Base-by-base conservation (phyloP, 2,329 filamentous ascomycete genomes). In the Venturia carpophila region DNA sequence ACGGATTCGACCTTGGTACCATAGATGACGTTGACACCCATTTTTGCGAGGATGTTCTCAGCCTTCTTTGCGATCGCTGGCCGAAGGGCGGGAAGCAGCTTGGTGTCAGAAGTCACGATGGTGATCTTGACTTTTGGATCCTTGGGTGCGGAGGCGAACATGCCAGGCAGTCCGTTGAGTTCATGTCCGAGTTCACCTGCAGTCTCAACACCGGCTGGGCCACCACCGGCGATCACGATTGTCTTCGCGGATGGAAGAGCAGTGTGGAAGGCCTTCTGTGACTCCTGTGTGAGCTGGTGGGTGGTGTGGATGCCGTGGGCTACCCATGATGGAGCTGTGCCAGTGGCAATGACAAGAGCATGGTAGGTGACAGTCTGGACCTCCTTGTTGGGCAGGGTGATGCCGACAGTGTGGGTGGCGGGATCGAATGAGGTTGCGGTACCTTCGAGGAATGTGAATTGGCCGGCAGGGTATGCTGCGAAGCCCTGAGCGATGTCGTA, bases 261-360 rank as follows among this genome's bases (percentile, higher is more conserved):
- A 41, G 69, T 69, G 63, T 69, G 64, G 1, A 74, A 70, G 34
- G 71, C 70, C 17, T 68, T 71, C 61, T 73, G 69, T 34, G 76
- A 70, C 13, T 70, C 67, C 15, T 72, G 58, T 0, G 70, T 71
- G 2, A 67, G 67, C 55, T 69, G 68, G 10, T 68, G 68, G 60
- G 67, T 66, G 42, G 74, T 76, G 52, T 79, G 76, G 15, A 77
- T 71, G 30, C 80, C 80, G 63, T 81, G 74, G 3, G 77, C 72
- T 0, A 78, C 74, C 34, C 78, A 75, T 11, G 75, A 71, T 1
- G 82, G 81, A 15, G 70, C 77, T 47, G 79, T 79, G 9, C 83
- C 83, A 0, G 82, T 83, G 10, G 83, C 82, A 66, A 85, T 79
- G 61, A 86, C 75, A 2, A 86, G 75, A n/a, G 81, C 79, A 68